Conservation (phyloP, 2,329 filamentous ascomycete species). For the Ceratocystis ficicola region DNA sequence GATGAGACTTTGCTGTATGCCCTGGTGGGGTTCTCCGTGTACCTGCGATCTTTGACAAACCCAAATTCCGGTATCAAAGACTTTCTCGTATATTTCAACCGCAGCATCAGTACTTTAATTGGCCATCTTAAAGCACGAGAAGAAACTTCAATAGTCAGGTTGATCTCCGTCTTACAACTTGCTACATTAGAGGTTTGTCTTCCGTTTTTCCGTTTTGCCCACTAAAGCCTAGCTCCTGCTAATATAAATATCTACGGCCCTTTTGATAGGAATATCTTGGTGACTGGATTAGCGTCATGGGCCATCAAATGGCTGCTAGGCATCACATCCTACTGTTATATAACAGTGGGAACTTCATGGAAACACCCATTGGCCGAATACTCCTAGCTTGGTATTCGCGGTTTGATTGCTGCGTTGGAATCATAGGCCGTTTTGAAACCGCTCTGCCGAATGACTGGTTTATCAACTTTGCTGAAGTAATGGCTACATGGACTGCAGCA, state of each 20-base stretch:
- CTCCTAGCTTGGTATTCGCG: slow-evolving; percentile 81
- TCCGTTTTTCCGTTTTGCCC: neutral
- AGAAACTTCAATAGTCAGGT: slow-evolving; percentile 57
- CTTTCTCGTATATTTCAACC: slow-evolving; percentile 84
- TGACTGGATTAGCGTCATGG: slow-evolving; percentile 87
- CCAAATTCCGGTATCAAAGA: slow-evolving; percentile 62
- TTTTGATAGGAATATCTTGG: slow-evolving; percentile 69
- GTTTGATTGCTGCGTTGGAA: slow-evolving; percentile 72
- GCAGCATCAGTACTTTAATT: slow-evolving; percentile 66
- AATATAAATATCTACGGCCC: slow-evolving; percentile 22
- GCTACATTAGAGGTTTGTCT: slow-evolving; percentile 75
- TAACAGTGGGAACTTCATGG: slow-evolving; percentile 60
- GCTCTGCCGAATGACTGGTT: slow-evolving; percentile 72
- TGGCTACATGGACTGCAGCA: slow-evolving; percentile 9
- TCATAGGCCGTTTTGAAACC: slow-evolving; percentile 68
- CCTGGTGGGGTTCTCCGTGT: slow-evolving; percentile 76
- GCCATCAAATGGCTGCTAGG: slow-evolving; percentile 81
- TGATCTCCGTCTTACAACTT: slow-evolving; percentile 80
- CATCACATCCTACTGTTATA: slow-evolving; percentile 68
- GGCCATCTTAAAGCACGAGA: slow-evolving; percentile 58
- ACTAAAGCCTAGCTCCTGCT: neutral
- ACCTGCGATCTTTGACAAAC: slow-evolving; percentile 63
- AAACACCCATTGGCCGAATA: slow-evolving; percentile 57
- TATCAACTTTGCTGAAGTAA: slow-evolving; percentile 41
- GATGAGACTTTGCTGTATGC: slow-evolving; percentile 75